phyloP scores from a whole-genome alignment of 2,329 filamentous ascomycete genomes.

The Lachnellula suecica region DNA sequence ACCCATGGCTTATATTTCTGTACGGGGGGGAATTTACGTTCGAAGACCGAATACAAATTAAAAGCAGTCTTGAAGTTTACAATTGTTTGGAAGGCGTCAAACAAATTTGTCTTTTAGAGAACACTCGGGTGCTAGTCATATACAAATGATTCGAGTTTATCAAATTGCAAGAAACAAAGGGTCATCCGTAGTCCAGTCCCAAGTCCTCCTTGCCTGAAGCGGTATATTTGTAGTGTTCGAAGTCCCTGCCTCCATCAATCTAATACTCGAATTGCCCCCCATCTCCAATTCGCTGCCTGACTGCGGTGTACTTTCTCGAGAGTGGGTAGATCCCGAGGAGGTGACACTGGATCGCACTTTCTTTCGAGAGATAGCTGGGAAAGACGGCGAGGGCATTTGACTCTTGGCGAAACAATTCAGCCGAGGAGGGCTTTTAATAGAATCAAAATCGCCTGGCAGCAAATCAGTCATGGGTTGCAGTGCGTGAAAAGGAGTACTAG shows the following conservation, averaged over 20 bases:
- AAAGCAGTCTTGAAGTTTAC: neutral
- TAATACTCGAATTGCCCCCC: neutral
- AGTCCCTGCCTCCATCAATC: too few relatives aligned
- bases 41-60: neutral
- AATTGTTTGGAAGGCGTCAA: neutral
- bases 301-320: neutral
- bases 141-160: neutral
- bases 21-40: neutral
- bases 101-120: neutral
- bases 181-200: neutral
- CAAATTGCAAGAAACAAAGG: neutral
- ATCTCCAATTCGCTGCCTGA: neutral
- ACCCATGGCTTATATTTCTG: neutral
- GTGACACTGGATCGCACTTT: neutral
- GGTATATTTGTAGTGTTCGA: neutral
- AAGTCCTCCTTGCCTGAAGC: neutral
- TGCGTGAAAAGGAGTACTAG: neutral
- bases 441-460: neutral
- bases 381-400: neutral
- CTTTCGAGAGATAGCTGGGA: neutral
- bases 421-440: neutral
- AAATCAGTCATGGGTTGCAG: neutral
- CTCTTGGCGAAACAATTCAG: neutral
- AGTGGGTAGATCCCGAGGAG: neutral
- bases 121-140: neutral